Conservation (phyloP, 805 yeast species). For the Candida takata region DNA sequence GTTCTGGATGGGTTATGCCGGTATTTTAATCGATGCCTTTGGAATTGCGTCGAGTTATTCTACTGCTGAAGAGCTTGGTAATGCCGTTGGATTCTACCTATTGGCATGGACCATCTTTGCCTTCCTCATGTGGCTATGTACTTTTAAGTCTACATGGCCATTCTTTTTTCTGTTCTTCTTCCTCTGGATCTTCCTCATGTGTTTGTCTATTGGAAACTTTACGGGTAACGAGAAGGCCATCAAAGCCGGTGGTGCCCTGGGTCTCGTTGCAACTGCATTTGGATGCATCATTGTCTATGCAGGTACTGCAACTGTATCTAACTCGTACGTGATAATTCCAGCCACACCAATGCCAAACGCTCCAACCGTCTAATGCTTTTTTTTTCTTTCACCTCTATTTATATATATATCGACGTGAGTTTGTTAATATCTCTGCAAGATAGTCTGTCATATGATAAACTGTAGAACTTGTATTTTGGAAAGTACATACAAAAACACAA, state of each 20-base stretch:
- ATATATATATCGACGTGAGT: too few relatives aligned
- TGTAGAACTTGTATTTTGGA: too few relatives aligned
- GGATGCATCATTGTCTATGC: constrained; percentile 64
- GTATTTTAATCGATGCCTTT: constrained; percentile 51
- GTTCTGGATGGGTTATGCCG: constrained; percentile 73
- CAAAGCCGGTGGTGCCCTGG: constrained; percentile 59
- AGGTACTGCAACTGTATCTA: constrained; percentile 51
- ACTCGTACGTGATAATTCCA: constrained; percentile 47
- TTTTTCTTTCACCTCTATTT: too few relatives aligned
- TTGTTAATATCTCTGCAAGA: background rate
- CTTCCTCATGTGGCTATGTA: constrained; percentile 47
- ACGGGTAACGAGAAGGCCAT: constrained; percentile 35
- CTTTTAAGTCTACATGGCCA: constrained; percentile 54
- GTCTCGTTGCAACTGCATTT: constrained; percentile 45
- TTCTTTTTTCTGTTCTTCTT: constrained; percentile 48
- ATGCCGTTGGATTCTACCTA: constrained; percentile 52
- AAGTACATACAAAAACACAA: too few relatives aligned
- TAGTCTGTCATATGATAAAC: background rate
- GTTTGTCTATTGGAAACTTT: constrained; percentile 44
- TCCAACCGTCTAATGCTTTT: constrained; percentile 27
- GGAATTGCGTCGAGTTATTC: constrained; percentile 45
- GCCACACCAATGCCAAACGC: constrained; percentile 49
- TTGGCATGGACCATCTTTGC: constrained; percentile 63
- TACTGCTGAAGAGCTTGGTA: constrained; percentile 36
- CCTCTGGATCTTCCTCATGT: constrained; percentile 47